Percentiles rank a stretch among this genome's conserved stretches.
These are phyloP conservation scores for Colletotrichum nymphaeae DNA, from an alignment of 2,329 filamentous ascomycete genomes.

Conservation along the genomic window DNA sequence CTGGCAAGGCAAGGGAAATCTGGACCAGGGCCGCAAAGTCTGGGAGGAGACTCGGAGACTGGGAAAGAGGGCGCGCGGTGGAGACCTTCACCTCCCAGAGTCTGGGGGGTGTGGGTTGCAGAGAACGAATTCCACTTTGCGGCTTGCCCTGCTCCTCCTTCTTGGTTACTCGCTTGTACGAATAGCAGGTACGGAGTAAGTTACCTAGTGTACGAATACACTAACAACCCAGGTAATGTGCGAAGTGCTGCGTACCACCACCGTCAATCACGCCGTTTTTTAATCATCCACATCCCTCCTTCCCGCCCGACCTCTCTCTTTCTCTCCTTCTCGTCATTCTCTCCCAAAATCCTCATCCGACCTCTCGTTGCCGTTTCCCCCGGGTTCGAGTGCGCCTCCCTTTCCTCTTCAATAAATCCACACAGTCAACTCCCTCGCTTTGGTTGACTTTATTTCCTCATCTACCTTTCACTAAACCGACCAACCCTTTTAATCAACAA, in stretches of 20 bases:
- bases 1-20: constrained; percentile 12
- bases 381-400: constrained; percentile 27
- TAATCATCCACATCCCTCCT: constrained; percentile 31
- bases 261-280: constrained; percentile 33
- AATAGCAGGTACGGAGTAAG: too few relatives aligned
- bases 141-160: too few relatives aligned
- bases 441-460: constrained; percentile 31
- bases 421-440: constrained; percentile 36
- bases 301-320: constrained; percentile 9
- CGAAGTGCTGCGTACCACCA: not conserved
- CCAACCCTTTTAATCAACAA: constrained; percentile 35
- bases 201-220: not conserved
- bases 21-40: constrained; percentile 19
- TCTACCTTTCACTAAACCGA: constrained; percentile 26
- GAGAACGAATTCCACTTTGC: not conserved
- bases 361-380: constrained; percentile 26
- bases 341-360: constrained; percentile 7
- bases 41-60: not conserved
- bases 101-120: constrained; percentile 6
- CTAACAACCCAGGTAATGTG: not conserved
- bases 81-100: not conserved
- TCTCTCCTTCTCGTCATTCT: constrained; percentile 23
- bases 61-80: not conserved
- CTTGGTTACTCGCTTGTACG: too few relatives aligned
- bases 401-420: constrained; percentile 22